phyloP scores from a whole-genome alignment of 2,329 filamentous ascomycete genomes.

The Sphaerulina vaccinii region DNA sequence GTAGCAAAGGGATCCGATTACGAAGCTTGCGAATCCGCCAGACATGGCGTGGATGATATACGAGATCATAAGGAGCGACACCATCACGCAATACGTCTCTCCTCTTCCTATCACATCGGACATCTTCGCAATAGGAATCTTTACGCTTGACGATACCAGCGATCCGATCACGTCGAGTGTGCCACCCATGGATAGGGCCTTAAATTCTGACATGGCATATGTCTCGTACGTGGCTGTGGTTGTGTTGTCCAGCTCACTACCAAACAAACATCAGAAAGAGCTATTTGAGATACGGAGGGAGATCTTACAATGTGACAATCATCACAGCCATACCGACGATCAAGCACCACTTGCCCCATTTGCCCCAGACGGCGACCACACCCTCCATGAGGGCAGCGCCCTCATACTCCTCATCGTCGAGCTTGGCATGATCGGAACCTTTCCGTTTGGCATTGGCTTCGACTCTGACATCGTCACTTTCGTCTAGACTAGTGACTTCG shows the following conservation, averaged over 20 bases:
- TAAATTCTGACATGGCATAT: constrained; percentile 44
- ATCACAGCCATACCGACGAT: constrained; percentile 8
- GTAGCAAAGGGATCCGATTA: constrained; percentile 41
- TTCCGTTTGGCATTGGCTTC: not conserved
- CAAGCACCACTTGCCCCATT: constrained; percentile 6
- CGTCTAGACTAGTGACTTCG: not conserved
- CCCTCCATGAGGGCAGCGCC: constrained; percentile 16
- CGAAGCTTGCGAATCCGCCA: constrained; percentile 39
- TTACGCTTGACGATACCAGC: constrained; percentile 43
- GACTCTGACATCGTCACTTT: not conserved
- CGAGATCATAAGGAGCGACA: constrained; percentile 40
- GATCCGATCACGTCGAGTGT: constrained; percentile 40
- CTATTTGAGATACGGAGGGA: not conserved
- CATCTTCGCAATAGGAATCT: constrained; percentile 45
- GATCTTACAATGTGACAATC: constrained; percentile 6
- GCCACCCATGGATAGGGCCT: constrained; percentile 38
- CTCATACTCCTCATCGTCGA: constrained; percentile 6
- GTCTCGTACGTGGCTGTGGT: constrained; percentile 43
- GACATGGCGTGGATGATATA: constrained; percentile 43
- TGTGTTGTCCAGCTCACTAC: constrained; percentile 40
- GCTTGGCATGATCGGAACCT: not conserved
- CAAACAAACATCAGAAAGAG: not conserved
- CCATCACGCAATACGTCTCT: constrained; percentile 39
- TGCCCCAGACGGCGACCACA: constrained; percentile 10
- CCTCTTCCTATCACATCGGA: constrained; percentile 45